phyloP scores from a whole-genome alignment of 1,284 basidiomycete species.

The Fomitopsis betulina region DNA sequence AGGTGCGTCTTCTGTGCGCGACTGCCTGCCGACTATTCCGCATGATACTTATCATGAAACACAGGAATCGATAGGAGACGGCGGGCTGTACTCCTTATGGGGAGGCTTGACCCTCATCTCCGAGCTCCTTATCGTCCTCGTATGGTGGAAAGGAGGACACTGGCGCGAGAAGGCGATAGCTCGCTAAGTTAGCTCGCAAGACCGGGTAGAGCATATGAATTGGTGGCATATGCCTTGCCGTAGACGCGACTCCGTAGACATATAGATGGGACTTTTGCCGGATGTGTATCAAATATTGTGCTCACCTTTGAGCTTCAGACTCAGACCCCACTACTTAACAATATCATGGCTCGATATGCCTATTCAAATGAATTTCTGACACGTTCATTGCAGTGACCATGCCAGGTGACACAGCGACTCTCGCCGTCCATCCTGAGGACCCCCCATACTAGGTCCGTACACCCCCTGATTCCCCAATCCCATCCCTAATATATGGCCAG shows the following conservation, averaged over 20 bases:
- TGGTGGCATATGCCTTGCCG: neutral
- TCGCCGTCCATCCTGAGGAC: slow-evolving; percentile 96
- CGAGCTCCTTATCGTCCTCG: slow-evolving; percentile 45
- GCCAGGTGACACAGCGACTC: slow-evolving; percentile 96
- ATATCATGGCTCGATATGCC: too few species aligned
- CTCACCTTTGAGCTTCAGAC: too few species aligned
- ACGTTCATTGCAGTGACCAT: too few species aligned
- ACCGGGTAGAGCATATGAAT: neutral
- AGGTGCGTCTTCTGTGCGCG: slow-evolving; percentile 32
- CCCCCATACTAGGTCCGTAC: slow-evolving; percentile 68
- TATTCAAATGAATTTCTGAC: too few species aligned
- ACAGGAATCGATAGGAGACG: slow-evolving; percentile 52
- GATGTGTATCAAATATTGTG: neutral
- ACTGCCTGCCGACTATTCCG: neutral
- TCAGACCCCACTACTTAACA: too few species aligned
- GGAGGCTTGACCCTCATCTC: slow-evolving; percentile 50
- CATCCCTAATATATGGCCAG: slow-evolving; percentile 4
- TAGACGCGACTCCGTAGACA: neutral
- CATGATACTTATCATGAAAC: neutral
- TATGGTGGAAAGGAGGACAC: slow-evolving; percentile 38
- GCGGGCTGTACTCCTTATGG: slow-evolving; percentile 73
- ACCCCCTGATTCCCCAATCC: neutral
- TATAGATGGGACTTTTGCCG: slow-evolving; percentile 10
- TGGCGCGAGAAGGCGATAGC: slow-evolving; percentile 33
- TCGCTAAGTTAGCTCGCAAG: slow-evolving; percentile 15